Evolutionary conservation across 192 early-diverging fungal species (phyloP).

Genomic region (Allomyces javanicus): DNA sequence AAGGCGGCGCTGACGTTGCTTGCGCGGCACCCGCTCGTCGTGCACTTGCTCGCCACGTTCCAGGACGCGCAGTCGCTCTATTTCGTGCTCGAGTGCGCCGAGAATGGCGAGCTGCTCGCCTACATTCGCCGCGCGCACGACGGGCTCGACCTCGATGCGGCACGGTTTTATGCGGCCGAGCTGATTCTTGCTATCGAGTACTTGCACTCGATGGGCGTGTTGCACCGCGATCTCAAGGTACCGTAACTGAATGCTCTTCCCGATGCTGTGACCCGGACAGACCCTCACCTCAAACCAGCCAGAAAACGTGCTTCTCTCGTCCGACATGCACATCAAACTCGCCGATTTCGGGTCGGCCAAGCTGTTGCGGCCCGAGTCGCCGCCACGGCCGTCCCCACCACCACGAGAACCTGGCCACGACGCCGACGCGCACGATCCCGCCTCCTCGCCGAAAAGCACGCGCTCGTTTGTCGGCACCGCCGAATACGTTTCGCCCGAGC

Average conservation of each 20-base stretch:
- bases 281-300: conserved; percentile 29
- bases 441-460: background rate
- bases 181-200: conserved; percentile 71
- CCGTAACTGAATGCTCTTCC: background rate
- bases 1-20: conserved; percentile 58
- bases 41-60: conserved; percentile 87
- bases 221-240: conserved; percentile 1
- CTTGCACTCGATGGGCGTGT: conserved; percentile 41
- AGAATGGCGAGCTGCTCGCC: conserved; percentile 77
- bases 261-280: too few relatives aligned
- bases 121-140: conserved; percentile 65
- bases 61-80: conserved; percentile 79
- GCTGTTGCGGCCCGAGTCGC: conserved; percentile 16
- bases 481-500: conserved; percentile 94
- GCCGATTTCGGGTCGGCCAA: conserved; percentile 96
- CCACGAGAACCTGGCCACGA: too few relatives aligned
- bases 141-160: conserved; percentile 44
- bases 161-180: conserved; percentile 74
- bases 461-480: conserved; percentile 95
- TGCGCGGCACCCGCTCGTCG: conserved; percentile 73
- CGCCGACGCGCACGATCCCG: background rate
- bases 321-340: conserved; percentile 78
- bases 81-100: conserved; percentile 76
- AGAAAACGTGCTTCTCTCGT: conserved; percentile 76
- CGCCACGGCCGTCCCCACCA: background rate